phyloP scores from a whole-genome alignment of 768 basidiomycete species.

The Tremella fuciformis region DNA sequence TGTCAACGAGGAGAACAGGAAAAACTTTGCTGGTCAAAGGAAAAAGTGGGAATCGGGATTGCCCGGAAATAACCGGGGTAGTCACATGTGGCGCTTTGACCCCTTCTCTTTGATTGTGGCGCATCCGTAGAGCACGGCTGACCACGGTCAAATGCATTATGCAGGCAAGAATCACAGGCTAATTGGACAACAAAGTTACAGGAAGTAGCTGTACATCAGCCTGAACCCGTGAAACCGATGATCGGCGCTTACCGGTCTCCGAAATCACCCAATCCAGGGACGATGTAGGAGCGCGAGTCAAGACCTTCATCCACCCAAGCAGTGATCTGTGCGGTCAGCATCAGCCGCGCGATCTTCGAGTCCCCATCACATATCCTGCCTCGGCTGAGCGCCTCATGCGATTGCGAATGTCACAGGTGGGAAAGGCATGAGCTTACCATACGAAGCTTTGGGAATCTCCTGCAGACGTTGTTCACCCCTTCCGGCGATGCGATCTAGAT shows the following conservation, averaged over 20 bases:
- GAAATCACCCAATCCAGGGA: conserved; percentile 96
- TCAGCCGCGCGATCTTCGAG: too few species aligned
- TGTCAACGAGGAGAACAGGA: neutral
- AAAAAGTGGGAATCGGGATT: conserved; percentile 1
- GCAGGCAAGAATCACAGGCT: conserved; percentile 4
- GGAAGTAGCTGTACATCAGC: conserved; percentile 27
- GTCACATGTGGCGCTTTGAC: neutral
- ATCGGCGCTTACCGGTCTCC: conserved; percentile 61
- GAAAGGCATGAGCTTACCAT: conserved; percentile 60
- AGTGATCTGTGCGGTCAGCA: conserved; percentile 62
- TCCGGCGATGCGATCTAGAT: conserved; percentile 80
- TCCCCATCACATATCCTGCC: too few species aligned
- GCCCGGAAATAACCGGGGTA: conserved; percentile 5
- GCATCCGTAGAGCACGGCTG: conserved; percentile 5
- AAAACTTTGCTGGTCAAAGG: conserved; percentile 1
- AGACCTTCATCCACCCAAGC: conserved; percentile 94
- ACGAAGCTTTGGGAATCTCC: conserved; percentile 68
- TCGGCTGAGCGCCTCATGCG: too few species aligned
- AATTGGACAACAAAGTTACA: conserved; percentile 16
- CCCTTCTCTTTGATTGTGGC: neutral
- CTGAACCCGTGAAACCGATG: neutral
- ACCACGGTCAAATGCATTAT: conserved; percentile 2
- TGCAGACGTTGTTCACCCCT: conserved; percentile 76
- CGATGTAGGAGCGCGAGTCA: conserved; percentile 85
- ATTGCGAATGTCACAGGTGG: too few species aligned